A percentile compares a stretch with the other conserved stretches of the same genome.
Conservation (phyloP, 495 filamentous ascomycete species). For the Penicillium riverlandense region DNA sequence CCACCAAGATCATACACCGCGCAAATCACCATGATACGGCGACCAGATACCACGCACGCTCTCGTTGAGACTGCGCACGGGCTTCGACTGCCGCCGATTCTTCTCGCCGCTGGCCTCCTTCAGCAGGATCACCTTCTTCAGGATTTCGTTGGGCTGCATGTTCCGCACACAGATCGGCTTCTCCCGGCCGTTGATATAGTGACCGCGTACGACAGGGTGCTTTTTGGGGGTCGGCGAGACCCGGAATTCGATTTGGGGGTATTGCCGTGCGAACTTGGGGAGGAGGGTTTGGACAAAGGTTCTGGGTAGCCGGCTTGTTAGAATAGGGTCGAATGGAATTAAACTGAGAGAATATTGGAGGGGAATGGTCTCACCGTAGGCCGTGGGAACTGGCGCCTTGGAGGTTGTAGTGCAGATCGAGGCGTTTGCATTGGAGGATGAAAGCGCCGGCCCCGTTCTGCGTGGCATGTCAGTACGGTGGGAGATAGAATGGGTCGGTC, state of each 20-base stretch:
- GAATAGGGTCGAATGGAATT: not conserved
- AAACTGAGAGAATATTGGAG: not conserved
- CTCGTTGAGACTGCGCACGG: slow-evolving; percentile 78
- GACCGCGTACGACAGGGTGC: slow-evolving; percentile 79
- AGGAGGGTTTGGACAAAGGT: slow-evolving; percentile 69
- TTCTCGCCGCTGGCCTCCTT: slow-evolving; percentile 85
- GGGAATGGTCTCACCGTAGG: slow-evolving; percentile 66
- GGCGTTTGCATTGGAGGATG: slow-evolving; percentile 90
- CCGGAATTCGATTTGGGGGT: slow-evolving; percentile 87
- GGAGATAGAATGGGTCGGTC: not conserved
- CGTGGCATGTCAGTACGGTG: not conserved
- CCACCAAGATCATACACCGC: slow-evolving; percentile 25
- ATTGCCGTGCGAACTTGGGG: slow-evolving; percentile 58
- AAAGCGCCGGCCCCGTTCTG: slow-evolving; percentile 97
- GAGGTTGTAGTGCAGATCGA: slow-evolving; percentile 97
- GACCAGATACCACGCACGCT: slow-evolving; percentile 93
- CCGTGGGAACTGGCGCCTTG: slow-evolving; percentile 84
- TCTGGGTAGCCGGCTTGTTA: slow-evolving; percentile 46
- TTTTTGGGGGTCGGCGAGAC: slow-evolving; percentile 80
- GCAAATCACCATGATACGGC: slow-evolving; percentile 71
- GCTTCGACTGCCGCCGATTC: slow-evolving; percentile 69
- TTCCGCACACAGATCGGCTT: slow-evolving; percentile 87
- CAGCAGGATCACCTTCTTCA: slow-evolving; percentile 73
- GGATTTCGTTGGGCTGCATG: slow-evolving; percentile 68
- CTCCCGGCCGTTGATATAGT: slow-evolving; percentile 84